Evolutionary conservation across 441 rosid species (phyloP).

Genomic region (Syzygium malaccense): DNA sequence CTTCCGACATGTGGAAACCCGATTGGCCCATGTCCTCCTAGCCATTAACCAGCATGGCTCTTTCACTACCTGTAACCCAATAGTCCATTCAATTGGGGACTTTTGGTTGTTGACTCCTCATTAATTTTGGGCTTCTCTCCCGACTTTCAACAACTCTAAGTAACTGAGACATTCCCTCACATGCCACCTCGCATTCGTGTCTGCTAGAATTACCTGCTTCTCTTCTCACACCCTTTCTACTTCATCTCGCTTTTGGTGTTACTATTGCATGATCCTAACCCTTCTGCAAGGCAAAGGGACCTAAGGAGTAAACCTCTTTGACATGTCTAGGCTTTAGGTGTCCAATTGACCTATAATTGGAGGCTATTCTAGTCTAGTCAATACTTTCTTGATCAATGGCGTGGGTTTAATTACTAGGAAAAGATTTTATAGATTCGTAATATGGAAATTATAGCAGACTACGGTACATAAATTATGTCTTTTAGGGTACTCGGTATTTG

Average conservation of each 20-base stretch:
- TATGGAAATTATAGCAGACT: not conserved
- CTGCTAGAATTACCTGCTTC: not conserved
- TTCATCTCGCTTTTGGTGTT: not conserved
- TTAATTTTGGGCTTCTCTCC: not conserved
- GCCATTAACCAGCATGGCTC: not conserved
- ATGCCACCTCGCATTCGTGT: not conserved
- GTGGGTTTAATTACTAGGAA: not conserved
- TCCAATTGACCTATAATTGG: not conserved
- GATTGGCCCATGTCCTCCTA: not conserved
- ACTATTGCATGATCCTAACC: accelerated
- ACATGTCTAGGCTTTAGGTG: not conserved
- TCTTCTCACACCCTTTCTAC: not conserved
- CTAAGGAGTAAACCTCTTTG: not conserved
- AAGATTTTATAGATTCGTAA: not conserved
- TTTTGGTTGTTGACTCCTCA: not conserved
- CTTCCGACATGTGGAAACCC: not conserved
- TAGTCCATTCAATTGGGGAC: not conserved
- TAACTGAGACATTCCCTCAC: not conserved
- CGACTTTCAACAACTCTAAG: not conserved
- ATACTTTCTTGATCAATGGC: not conserved
- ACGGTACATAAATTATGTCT: not conserved
- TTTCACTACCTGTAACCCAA: not conserved
- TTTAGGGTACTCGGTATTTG: no score
- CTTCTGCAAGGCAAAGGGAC: not conserved
- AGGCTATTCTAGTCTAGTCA: not conserved